Base-by-base conservation (phyloP, 2,329 filamentous ascomycete species). In the Clonostachys chloroleuca region DNA sequence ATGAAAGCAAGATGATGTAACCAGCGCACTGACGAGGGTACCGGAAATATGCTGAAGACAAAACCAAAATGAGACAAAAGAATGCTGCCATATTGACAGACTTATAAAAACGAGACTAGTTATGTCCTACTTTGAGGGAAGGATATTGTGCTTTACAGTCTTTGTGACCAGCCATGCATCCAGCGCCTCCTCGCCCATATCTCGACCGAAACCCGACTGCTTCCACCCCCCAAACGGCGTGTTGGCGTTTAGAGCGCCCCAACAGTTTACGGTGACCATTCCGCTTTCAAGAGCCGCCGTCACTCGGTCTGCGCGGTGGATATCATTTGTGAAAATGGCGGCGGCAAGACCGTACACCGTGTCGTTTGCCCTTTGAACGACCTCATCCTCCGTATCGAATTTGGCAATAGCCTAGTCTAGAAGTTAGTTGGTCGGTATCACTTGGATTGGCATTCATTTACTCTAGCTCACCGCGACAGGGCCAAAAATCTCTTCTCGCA, bases 191-290 rank as follows among this genome's bases (percentile, higher is more conserved):
- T 70, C 66, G 2, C 67, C 67, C 2, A 70, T 48, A 51, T 80
- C 76, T 14, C 75, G 62, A 0, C 78, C 77, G 58, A 81, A 78
- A 6, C 80, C 80, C 58, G 70, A 75, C 65, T 81, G 74, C 64
- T 83, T 83, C 8, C 82, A 75, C 42, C 77, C 77, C 16, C 60
- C 59, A 48, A 59, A 59, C 1, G 56, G 54, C 16, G 55, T 50
- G 43, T 59, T 54, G 9, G 50, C 52, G 36, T 39, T 39, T 12
- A 39, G 36, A 39, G 36, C 36, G 14, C 36, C 36, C 36, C 36
- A 39, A 12, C 12, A 39, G 36, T 39, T 39, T n/a, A 39, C 17
- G n/a, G 36, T 39, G 36, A 39, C 36, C 17, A n/a, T n/a, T 39
- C 36, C 36, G 17, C 36, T 39, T n/a, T 39, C 36, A 18, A 39